Base-by-base conservation (phyloP, 1,284 basidiomycete genomes). In the Megacollybia platyphylla region DNA sequence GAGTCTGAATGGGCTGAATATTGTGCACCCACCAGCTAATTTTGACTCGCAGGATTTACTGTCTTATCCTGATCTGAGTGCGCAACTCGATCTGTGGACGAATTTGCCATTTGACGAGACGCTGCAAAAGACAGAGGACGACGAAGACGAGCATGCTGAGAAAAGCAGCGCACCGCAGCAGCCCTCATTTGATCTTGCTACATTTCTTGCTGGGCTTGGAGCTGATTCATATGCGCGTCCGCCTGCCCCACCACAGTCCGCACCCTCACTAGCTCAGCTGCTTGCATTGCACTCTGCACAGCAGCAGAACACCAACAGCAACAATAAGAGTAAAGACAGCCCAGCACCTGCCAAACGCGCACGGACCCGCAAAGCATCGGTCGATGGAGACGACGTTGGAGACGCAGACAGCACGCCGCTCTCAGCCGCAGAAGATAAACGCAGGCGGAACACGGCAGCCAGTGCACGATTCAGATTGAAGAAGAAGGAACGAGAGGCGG, bases 401-500 rank as follows among this genome's bases (percentile, higher is more conserved):
- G 50, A 57, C 7, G 41, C 52, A 9, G 39, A 42, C 13, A 27
- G 40, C 1, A 58, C 57, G 7, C 40, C 62, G 1, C 20, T 71
- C 1, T 67, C 51, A 5, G 57, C 58, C 27, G 34, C 58, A 10
- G 68, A 71, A 32, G 70, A 71, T 42, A 71, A 71, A 51, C 60
- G 70, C 15, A 37, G 46, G 4, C 41, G 48, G 26, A 98, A 98
- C 61, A 98, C 94, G 0, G 91, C 91, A 13, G 94, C 94, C 0
- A 91, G 87, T 46, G 93, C 93, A n/a, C 86, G 94, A 10, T 98
- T 98, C 76, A 74, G 94, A 46, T 67, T 93, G 55, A 98, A 98
- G 77, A 98, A 98, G 75, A 98, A 98, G 73, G 91, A 97, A 64
- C 73, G 96, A 15, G 94, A 98, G 65, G 86, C 84, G 10, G 91